Percentiles rank a stretch among this genome's conserved stretches.
phyloP scores from a whole-genome alignment of 208 protist species.

The Trypanosoma melophagium region DNA sequence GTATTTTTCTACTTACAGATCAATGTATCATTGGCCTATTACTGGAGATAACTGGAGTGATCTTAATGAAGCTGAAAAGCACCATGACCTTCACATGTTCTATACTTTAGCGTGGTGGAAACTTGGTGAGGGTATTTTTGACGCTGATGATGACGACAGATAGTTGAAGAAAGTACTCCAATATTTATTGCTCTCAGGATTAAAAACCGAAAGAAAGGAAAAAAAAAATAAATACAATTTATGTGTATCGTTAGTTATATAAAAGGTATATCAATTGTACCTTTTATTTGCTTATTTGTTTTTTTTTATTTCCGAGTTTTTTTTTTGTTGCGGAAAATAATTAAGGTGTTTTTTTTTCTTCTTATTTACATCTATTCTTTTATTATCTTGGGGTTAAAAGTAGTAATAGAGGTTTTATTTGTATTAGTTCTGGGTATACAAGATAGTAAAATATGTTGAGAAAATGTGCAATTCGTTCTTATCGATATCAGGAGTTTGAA shows the following conservation, averaged over 20 bases:
- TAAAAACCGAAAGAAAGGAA: too few species aligned
- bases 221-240: too few species aligned
- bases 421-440: background rate
- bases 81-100: slow-evolving; percentile 90
- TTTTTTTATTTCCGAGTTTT: slow-evolving; percentile 5
- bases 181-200: too few species aligned
- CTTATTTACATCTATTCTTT: slow-evolving; percentile 16
- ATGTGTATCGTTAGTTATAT: too few species aligned
- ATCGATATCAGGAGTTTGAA: slow-evolving; percentile 89
- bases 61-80: slow-evolving; percentile 80
- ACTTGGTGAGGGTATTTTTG: slow-evolving; percentile 87
- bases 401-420: slow-evolving; percentile 10
- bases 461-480: slow-evolving; percentile 35
- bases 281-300: background rate
- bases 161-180: slow-evolving; percentile 8
- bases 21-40: slow-evolving; percentile 89
- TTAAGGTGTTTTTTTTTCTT: slow-evolving; percentile 2
- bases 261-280: slow-evolving; percentile 11
- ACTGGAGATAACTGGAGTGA: slow-evolving; percentile 89
- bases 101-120: slow-evolving; percentile 92
- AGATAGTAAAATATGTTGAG: slow-evolving; percentile 55
- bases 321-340: slow-evolving; percentile 1
- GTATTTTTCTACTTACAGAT: slow-evolving; percentile 89
- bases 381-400: slow-evolving; percentile 17
- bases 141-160: slow-evolving; percentile 73